These are phyloP conservation scores for Wickerhamomyces rabaulensis DNA, from an alignment of 805 yeast species.

Conservation along the genomic window DNA sequence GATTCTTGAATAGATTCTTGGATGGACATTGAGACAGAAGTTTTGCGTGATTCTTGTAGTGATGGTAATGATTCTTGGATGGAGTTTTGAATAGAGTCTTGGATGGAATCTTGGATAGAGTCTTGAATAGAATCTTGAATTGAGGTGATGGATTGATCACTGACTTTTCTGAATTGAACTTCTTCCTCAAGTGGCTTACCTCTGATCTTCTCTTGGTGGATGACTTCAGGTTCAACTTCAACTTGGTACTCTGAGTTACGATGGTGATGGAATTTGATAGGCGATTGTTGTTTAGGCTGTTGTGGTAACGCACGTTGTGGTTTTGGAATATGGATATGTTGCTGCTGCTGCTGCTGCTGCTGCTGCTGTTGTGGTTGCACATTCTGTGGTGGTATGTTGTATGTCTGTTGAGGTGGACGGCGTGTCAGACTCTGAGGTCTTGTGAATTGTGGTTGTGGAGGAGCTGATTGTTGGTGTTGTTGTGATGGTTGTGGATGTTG, in stretches of 20 bases:
- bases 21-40: slow-evolving; percentile 7
- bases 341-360: not conserved
- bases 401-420: not conserved
- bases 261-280: slow-evolving; percentile 2
- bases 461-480: not conserved
- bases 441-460: not conserved
- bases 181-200: not conserved
- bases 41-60: slow-evolving; percentile 10
- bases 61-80: slow-evolving; percentile 2
- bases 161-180: not conserved
- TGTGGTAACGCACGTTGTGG: not conserved
- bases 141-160: slow-evolving; percentile 8
- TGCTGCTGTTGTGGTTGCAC: not conserved
- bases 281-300: not conserved
- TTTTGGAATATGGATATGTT: not conserved
- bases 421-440: not conserved
- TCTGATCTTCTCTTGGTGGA: not conserved
- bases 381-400: not conserved
- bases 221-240: not conserved
- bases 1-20: slow-evolving; percentile 1
- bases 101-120: slow-evolving; percentile 12
- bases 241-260: not conserved
- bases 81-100: slow-evolving; percentile 2
- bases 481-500: not conserved
- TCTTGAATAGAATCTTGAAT: slow-evolving; percentile 15